phyloP scores from a whole-genome alignment of 208 protist genomes.

The Leptomonas pyrrhocoris region DNA sequence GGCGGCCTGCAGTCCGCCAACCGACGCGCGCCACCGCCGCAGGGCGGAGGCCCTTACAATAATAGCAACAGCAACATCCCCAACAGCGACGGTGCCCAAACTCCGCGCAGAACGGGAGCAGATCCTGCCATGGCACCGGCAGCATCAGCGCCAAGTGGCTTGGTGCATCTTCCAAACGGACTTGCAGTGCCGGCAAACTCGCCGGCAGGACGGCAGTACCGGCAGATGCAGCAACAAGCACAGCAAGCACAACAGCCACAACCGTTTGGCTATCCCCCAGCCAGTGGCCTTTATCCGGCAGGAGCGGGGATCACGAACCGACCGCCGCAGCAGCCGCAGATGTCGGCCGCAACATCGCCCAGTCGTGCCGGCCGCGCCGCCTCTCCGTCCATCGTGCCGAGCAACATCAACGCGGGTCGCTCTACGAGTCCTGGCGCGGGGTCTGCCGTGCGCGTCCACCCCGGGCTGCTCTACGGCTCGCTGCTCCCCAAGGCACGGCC shows the following conservation, averaged over 20 bases:
- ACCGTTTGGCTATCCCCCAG: conserved; percentile 1
- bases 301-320: not conserved
- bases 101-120: not conserved
- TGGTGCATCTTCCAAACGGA: conserved; percentile 23
- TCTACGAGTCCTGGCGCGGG: not conserved
- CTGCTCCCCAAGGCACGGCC: conserved; percentile 48
- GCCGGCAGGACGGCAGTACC: conserved; percentile 10
- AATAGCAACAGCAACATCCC: not conserved
- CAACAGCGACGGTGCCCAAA: not conserved
- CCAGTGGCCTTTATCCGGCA: not conserved
- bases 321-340: not conserved
- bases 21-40: no score
- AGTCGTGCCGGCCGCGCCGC: not conserved
- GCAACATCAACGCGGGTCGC: not conserved
- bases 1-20: not conserved
- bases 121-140: not conserved
- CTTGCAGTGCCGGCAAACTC: conserved; percentile 19
- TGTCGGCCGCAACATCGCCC: not conserved
- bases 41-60: not conserved
- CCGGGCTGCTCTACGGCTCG: conserved; percentile 63
- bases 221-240: conserved; percentile 8
- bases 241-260: conserved; percentile 2
- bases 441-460: conserved; percentile 33
- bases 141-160: not conserved
- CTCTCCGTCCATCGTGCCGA: conserved; percentile 18